These are phyloP conservation scores for Aspergillus hortae DNA, from an alignment of 2,329 filamentous ascomycete species.

Conservation along the genomic window DNA sequence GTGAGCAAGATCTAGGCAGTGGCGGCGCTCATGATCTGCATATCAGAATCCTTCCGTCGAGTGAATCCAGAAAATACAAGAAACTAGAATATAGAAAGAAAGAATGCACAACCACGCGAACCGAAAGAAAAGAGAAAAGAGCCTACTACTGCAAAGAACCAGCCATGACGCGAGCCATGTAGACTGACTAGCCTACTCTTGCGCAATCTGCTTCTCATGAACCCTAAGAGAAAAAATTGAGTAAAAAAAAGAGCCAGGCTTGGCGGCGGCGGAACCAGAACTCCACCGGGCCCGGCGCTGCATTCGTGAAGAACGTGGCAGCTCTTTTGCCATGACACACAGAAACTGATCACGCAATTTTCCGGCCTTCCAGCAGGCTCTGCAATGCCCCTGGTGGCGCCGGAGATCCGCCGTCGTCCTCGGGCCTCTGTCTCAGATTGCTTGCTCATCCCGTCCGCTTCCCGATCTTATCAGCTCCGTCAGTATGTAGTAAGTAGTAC, in stretches of 20 bases:
- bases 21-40: background rate
- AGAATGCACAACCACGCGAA: background rate
- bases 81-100: no score
- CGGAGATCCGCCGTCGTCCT: background rate
- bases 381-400: background rate
- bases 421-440: background rate
- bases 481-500: background rate
- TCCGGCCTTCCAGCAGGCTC: background rate
- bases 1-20: background rate
- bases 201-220: background rate
- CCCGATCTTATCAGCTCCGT: background rate
- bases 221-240: background rate
- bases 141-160: background rate
- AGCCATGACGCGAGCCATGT: background rate
- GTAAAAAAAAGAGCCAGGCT: conserved; percentile 1
- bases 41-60: background rate
- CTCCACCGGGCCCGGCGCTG: background rate
- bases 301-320: background rate
- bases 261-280: conserved; percentile 7
- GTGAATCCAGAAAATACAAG: background rate
- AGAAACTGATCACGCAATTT: conserved; percentile 27
- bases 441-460: background rate
- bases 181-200: background rate
- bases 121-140: background rate
- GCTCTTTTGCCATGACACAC: conserved; percentile 20